Evolutionary conservation across 2,329 filamentous ascomycete species (phyloP).

Genomic region (Aspergillus udagawae): DNA sequence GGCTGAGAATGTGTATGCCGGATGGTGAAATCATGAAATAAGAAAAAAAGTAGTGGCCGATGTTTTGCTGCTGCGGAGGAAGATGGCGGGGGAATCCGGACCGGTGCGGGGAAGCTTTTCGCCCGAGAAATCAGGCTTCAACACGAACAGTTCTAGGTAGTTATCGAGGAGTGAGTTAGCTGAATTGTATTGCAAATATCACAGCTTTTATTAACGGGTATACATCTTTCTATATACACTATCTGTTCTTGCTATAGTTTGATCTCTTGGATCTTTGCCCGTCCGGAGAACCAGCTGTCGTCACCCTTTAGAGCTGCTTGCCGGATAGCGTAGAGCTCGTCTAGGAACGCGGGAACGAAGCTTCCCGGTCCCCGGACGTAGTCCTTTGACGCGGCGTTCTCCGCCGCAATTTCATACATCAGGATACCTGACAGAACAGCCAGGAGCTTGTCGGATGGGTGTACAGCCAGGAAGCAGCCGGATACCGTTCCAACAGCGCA

Average conservation of each 20-base stretch:
- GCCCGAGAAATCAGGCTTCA: constrained; percentile 11
- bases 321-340: constrained; percentile 56
- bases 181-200: background rate
- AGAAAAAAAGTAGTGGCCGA: background rate
- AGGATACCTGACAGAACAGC: constrained; percentile 70
- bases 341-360: constrained; percentile 81
- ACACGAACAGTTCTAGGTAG: background rate
- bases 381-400: constrained; percentile 54
- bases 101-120: constrained; percentile 12
- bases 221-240: background rate
- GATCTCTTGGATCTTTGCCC: constrained; percentile 35
- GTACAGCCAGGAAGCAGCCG: constrained; percentile 67
- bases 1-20: background rate
- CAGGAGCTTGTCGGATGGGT: constrained; percentile 61
- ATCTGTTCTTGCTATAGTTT: constrained; percentile 16
- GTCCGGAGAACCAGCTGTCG: constrained; percentile 31
- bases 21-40: background rate
- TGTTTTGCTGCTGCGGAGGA: background rate
- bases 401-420: constrained; percentile 74
- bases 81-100: constrained; percentile 12
- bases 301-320: constrained; percentile 30
- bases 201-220: background rate
- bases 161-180: too few species aligned
- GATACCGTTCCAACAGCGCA: constrained; percentile 82
- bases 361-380: constrained; percentile 76